A percentile compares a stretch with the other conserved stretches of the same genome.
Evolutionary conservation across 345 rosid genomes (phyloP).

Genomic region (Acer negundo): DNA sequence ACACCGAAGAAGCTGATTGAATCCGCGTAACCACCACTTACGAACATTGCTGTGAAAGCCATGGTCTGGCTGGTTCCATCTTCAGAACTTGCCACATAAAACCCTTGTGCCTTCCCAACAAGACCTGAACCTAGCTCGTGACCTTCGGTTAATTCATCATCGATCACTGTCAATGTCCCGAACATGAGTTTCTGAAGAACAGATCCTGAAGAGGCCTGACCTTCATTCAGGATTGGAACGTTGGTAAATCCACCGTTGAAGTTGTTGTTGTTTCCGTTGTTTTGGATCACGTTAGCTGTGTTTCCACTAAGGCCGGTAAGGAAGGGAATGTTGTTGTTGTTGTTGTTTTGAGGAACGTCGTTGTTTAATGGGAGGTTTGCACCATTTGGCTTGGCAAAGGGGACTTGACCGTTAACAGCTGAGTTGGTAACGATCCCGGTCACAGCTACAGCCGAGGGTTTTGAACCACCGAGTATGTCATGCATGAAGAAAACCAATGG

Average conservation of each 20-base stretch:
- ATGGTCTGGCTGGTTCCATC: conserved; percentile 83
- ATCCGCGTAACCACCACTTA: conserved; percentile 63
- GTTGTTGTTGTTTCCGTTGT: conserved; percentile 52
- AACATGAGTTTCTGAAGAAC: conserved; percentile 71
- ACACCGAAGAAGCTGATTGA: conserved; percentile 85
- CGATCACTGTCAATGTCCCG: conserved; percentile 80
- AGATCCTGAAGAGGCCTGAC: conserved; percentile 53
- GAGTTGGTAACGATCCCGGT: conserved; percentile 73
- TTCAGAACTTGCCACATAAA: conserved; percentile 69
- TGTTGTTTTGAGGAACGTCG: conserved; percentile 66
- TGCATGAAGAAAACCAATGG: conserved; percentile 71
- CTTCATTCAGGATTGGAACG: conserved; percentile 46
- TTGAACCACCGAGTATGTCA: conserved; percentile 77
- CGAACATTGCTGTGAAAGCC: conserved; percentile 82
- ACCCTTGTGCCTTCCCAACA: conserved; percentile 87
- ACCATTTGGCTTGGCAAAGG: conserved; percentile 85
- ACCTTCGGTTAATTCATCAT: conserved; percentile 76
- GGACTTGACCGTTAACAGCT: conserved; percentile 67
- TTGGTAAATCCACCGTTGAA: conserved; percentile 43
- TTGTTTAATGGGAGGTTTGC: conserved; percentile 69
- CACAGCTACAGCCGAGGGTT: conserved; percentile 72
- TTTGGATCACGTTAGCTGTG: conserved; percentile 46
- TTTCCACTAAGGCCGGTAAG: conserved; percentile 78
- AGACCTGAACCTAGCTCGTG: conserved; percentile 66
- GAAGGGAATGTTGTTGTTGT: conserved; percentile 86